Percentiles rank a stretch among this genome's conserved stretches.
Evolutionary conservation across 306 rosid species (phyloP).

Genomic region (Hylodesmum podocarpum): DNA sequence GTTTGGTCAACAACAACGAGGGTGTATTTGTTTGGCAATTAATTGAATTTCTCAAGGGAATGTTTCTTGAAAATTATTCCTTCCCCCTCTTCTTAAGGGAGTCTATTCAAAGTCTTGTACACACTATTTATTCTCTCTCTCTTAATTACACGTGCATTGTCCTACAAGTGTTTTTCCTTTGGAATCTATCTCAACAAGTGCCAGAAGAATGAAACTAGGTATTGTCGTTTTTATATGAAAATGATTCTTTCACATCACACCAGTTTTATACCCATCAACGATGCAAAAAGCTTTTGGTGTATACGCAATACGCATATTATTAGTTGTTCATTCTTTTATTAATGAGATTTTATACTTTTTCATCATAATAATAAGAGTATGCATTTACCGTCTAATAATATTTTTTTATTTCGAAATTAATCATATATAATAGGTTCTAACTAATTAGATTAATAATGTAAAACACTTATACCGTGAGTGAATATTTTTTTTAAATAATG

Average conservation of each 20-base stretch:
- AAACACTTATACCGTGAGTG: too few relatives aligned
- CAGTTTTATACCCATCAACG: neutral
- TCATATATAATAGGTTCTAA: too few relatives aligned
- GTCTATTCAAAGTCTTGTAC: constrained; percentile 32
- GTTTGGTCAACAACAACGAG: constrained; percentile 61
- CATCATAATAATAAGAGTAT: too few relatives aligned
- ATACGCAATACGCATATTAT: neutral
- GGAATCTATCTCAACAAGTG: constrained; percentile 38
- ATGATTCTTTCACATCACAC: constrained; percentile 15
- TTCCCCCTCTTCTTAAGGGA: constrained; percentile 41
- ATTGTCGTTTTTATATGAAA: constrained; percentile 11
- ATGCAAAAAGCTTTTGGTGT: neutral
- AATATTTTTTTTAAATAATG: too few relatives aligned
- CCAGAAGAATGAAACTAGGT: constrained; percentile 22
- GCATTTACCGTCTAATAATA: too few relatives aligned
- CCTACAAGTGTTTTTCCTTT: constrained; percentile 26
- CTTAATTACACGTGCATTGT: constrained; percentile 51
- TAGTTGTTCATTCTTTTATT: neutral
- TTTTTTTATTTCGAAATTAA: too few relatives aligned
- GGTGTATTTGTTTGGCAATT: neutral
- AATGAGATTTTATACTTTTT: too few relatives aligned
- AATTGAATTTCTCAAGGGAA: constrained; percentile 51
- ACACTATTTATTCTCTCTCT: constrained; percentile 45
- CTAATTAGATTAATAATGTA: too few relatives aligned
- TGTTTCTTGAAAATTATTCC: constrained; percentile 40